These are phyloP conservation scores for Ilex asprella DNA, from an alignment of 257 asterid genomes.

Conservation along the genomic window DNA sequence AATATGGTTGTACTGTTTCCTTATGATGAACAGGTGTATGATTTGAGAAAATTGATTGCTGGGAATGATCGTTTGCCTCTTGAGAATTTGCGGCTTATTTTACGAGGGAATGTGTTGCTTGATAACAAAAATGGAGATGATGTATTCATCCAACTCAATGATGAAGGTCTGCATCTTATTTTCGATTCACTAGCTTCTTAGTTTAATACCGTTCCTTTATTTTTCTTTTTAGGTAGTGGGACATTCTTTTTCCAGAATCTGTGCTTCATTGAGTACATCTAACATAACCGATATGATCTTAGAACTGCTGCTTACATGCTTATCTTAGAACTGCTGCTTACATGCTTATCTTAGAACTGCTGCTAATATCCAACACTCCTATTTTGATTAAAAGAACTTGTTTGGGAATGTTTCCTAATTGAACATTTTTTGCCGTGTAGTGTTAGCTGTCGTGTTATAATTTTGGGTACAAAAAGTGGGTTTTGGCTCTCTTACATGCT, in stretches of 20 bases:
- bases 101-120: conserved; percentile 63
- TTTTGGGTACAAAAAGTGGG: no score
- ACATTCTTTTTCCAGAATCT: neutral
- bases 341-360: no score
- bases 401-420: no score
- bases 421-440: no score
- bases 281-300: no score
- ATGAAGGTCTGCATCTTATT: conserved; percentile 44
- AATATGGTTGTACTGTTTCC: neutral
- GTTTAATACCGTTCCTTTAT: conserved; percentile 6
- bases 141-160: conserved; percentile 36
- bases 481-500: no score
- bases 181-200: conserved; percentile 8
- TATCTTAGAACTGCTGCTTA: no score
- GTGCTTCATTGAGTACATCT: no score
- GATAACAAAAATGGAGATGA: conserved; percentile 51
- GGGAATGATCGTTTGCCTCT: conserved; percentile 37
- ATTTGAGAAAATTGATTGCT: conserved; percentile 71
- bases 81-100: conserved; percentile 58
- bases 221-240: conserved; percentile 5
- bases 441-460: no score
- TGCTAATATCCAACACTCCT: no score
- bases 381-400: no score
- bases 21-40: conserved; percentile 47
- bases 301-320: no score